These are phyloP conservation scores for Takashimella koratensis DNA, from an alignment of 1,284 basidiomycete genomes.

Conservation along the genomic window DNA sequence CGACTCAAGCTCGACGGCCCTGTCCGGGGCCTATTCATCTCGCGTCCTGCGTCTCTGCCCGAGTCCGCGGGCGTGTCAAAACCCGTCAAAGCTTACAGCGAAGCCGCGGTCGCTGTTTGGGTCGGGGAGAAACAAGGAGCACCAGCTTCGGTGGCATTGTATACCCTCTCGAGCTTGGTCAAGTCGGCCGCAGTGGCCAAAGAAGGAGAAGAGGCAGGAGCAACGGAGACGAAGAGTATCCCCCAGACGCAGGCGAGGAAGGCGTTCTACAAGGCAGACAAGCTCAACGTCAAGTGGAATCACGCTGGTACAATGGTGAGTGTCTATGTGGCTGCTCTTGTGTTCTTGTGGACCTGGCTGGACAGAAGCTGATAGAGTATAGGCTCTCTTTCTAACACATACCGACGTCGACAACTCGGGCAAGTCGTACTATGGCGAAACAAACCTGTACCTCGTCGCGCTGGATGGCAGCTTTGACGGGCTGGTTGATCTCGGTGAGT, in stretches of 20 bases:
- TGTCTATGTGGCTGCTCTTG: conserved; percentile 43
- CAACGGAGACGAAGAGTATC: conserved; percentile 53
- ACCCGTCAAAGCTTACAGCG: conserved; percentile 28
- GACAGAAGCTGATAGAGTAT: conserved; percentile 36
- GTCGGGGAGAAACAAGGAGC: conserved; percentile 93
- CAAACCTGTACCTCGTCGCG: conserved; percentile 86
- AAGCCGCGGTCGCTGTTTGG: conserved; percentile 70
- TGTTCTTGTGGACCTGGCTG: conserved; percentile 42
- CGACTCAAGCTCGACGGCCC: conserved; percentile 43
- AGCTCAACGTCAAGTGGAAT: conserved; percentile 94
- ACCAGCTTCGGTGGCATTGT: conserved; percentile 86
- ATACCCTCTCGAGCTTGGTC: conserved; percentile 63
- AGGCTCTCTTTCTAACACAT: conserved; percentile 83
- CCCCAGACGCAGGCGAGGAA: conserved; percentile 58
- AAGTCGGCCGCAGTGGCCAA: conserved; percentile 16
- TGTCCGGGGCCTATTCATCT: conserved; percentile 45
- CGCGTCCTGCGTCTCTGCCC: conserved; percentile 29
- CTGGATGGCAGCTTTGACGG: conserved; percentile 96
- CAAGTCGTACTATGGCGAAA: conserved; percentile 98
- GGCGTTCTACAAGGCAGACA: conserved; percentile 95
- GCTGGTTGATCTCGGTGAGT: conserved; percentile 65
- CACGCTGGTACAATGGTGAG: conserved; percentile 63
- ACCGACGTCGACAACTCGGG: conserved; percentile 96
- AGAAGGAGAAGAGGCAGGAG: conserved; percentile 54
- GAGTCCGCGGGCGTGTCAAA: conserved; percentile 28